Base-by-base conservation (phyloP, 805 yeast species). In the Yarrowia sp. region DNA sequence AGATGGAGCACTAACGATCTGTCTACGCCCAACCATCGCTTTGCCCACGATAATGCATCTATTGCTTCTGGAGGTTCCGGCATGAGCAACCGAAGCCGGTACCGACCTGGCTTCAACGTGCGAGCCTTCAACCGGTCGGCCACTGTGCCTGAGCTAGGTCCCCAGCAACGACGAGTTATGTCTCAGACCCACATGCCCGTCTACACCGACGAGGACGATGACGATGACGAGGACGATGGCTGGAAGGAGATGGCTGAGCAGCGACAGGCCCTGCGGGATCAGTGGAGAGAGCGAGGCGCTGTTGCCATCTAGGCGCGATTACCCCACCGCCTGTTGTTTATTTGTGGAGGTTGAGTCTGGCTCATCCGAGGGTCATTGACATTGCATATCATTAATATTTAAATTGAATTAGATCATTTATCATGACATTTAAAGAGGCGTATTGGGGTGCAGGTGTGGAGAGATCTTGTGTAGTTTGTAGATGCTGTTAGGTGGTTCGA, bases 151-250 rank as follows among this genome's bases (percentile, higher is more conserved):
- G 56, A 48, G 32, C 36, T 61, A 14, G 54, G 54, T 7, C 24
- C 17, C 28, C 54, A 48, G 26, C 54, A 48, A 21, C 52, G 51
- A 14, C 33, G 61, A 16, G 64, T 48, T 30, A 28, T 46, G 54
- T 36, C 56, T 5, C 44, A 61, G 56, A 26, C 56, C 19, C 43
- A 61, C 9, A 36, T 33, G 48, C 54, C 54, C 14, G 54, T 33
- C 19, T 33, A 58, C 35, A 46, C 38, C 5, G 61, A 65, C 11
- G 65, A 43, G 64, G 64, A 56, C 17, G 59, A 66, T 14, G 66
- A 67, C 2, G 51, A 69, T 2, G 69, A 58, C 12, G 62, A 68
- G 12, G 61, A 59, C 28, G 30, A 36, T 40, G 44, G 56, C 16
- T 61, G 64, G 64, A 35, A 22, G 33, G 58, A 61, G 32, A 61